Percentiles rank a stretch among this genome's conserved stretches.
phyloP scores from a whole-genome alignment of 352 stramenopile species.

The Pythium guiyangense region DNA sequence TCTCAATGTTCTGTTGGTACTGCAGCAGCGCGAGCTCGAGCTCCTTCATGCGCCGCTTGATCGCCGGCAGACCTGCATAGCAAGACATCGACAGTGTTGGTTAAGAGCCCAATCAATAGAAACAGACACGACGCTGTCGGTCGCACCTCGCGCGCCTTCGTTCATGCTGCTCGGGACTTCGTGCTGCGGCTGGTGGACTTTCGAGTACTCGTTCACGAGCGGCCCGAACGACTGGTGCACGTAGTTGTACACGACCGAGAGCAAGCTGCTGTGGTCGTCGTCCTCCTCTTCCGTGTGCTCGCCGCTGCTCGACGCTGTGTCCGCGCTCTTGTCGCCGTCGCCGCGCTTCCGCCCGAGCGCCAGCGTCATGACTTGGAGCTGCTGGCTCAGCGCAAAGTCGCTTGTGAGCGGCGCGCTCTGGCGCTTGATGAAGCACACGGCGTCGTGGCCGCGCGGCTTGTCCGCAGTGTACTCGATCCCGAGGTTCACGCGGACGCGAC shows the following conservation, averaged over 20 bases:
- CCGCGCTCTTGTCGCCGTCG: constrained; percentile 21
- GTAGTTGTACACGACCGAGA: constrained; percentile 87
- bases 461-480: constrained; percentile 66
- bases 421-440: constrained; percentile 88
- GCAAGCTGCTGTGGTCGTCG: constrained; percentile 50
- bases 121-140: background rate
- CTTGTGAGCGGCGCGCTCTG: constrained; percentile 57
- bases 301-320: constrained; percentile 23
- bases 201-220: constrained; percentile 83
- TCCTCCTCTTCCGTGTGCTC: constrained; percentile 64
- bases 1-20: constrained; percentile 94
- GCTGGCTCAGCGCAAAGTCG: constrained; percentile 69
- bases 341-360: constrained; percentile 48
- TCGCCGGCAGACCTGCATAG: constrained; percentile 54
- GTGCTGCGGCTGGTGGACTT: constrained; percentile 72
- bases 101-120: background rate
- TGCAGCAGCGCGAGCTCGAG: constrained; percentile 92
- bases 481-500: constrained; percentile 63
- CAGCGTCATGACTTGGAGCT: constrained; percentile 87
- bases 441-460: constrained; percentile 65
- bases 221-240: constrained; percentile 86
- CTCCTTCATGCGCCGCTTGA: constrained; percentile 91
- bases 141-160: constrained; percentile 49
- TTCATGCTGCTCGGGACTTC: constrained; percentile 47
- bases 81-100: constrained; percentile 14